phyloP scores from a whole-genome alignment of 352 stramenopile genomes.

The Blastocystis sp. region DNA sequence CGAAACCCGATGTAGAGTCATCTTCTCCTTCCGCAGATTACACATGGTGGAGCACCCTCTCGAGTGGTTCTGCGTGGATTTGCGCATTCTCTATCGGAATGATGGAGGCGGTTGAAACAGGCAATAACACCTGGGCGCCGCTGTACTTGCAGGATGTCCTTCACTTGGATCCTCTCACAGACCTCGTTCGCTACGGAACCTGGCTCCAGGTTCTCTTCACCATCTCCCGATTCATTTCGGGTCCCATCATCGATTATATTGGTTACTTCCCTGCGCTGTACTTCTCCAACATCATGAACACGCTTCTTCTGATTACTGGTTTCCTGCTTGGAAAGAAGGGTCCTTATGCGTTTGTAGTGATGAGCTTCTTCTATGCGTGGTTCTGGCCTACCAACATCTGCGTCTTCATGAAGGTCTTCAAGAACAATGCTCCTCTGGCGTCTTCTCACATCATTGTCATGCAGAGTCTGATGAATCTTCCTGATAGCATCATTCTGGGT shows the following conservation, averaged over 20 bases:
- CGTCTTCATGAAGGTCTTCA: constrained; percentile 19
- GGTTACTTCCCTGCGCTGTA: neutral
- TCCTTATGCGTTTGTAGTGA: neutral
- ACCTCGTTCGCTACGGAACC: neutral
- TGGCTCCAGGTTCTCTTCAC: neutral
- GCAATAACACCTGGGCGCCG: neutral
- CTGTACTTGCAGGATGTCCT: neutral
- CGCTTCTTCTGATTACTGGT: neutral
- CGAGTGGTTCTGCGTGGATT: neutral
- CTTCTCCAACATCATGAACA: neutral
- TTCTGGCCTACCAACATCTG: constrained; percentile 35
- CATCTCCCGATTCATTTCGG: neutral
- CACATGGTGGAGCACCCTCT: neutral
- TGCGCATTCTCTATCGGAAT: neutral
- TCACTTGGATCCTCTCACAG: neutral
- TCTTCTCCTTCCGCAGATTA: neutral
- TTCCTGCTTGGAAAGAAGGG: neutral
- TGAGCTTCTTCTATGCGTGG: constrained; percentile 18
- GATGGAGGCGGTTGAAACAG: neutral
- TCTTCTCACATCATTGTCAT: constrained; percentile 18
- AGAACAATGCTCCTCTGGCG: constrained; percentile 15
- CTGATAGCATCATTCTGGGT: neutral
- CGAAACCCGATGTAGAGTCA: neutral
- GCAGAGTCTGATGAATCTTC: neutral
- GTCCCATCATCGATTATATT: neutral